Evolutionary conservation across 345 rosid species (phyloP).

Genomic region (Linum trigynum): DNA sequence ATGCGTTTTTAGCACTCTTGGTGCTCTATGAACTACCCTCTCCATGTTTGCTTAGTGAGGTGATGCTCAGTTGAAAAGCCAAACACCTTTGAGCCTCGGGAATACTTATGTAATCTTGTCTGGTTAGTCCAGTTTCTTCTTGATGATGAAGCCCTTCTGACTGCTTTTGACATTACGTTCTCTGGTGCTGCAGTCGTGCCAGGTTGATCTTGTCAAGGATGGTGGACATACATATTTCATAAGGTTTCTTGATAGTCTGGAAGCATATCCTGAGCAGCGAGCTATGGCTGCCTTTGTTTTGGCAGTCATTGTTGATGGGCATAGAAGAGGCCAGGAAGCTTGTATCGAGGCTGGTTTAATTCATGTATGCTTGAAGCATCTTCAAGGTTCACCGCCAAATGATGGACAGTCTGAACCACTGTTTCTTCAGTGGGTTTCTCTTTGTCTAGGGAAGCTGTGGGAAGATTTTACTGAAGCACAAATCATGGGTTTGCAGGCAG

Average conservation of each 20-base stretch:
- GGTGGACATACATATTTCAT: conserved; percentile 92
- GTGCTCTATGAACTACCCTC: not conserved
- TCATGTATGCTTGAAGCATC: conserved; percentile 80
- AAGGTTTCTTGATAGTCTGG: conserved; percentile 87
- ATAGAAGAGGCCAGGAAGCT: conserved; percentile 92
- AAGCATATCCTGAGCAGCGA: conserved; percentile 97
- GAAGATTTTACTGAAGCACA: conserved; percentile 97
- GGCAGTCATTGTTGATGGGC: conserved; percentile 98
- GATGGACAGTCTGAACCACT: conserved; percentile 75
- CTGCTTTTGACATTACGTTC: not conserved
- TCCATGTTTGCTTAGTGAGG: not conserved
- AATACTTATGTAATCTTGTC: no score
- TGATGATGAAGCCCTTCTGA: not conserved
- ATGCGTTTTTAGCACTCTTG: not conserved
- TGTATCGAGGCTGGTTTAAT: conserved; percentile 76
- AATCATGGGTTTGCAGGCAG: conserved; percentile 60
- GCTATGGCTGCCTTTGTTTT: conserved; percentile 99
- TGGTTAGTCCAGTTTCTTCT: not conserved
- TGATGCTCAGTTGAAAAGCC: not conserved
- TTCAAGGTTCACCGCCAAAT: conserved; percentile 54
- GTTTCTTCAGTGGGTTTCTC: conserved; percentile 96
- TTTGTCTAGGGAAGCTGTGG: conserved; percentile 97
- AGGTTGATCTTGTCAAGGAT: conserved; percentile 98
- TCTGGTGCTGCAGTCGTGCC: conserved; percentile 73
- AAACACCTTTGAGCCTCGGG: not conserved